A percentile compares a stretch with the other conserved stretches of the same genome.
Evolutionary conservation across 2,329 filamentous ascomycete species (phyloP).

Genomic region (Trichophyton verrucosum): DNA sequence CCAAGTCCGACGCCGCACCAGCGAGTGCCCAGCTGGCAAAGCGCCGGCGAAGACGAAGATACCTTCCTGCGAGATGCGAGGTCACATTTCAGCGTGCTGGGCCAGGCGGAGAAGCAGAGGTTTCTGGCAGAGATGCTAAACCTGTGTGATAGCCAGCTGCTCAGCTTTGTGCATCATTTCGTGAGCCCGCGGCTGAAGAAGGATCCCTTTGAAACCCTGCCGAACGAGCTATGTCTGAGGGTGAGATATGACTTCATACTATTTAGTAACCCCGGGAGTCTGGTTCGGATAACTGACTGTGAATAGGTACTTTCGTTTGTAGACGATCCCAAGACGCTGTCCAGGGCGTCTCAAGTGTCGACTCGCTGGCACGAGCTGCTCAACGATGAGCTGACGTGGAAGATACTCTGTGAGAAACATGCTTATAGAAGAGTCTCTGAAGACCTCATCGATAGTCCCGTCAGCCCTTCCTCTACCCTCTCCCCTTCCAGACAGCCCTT

Average conservation of each 20-base stretch:
- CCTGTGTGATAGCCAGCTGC: slow-evolving; percentile 83
- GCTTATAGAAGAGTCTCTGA: slow-evolving; percentile 57
- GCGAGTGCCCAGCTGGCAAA: slow-evolving; percentile 40
- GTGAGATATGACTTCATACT: slow-evolving; percentile 35
- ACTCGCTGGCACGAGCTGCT: slow-evolving; percentile 84
- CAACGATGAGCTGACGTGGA: slow-evolving; percentile 96
- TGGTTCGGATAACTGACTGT: background rate
- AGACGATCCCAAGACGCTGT: slow-evolving; percentile 88
- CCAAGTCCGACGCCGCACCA: slow-evolving; percentile 54
- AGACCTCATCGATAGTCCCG: slow-evolving; percentile 28
- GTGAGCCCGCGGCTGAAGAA: slow-evolving; percentile 91
- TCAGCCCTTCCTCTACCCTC: slow-evolving; percentile 37
- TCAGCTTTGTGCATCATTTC: slow-evolving; percentile 93
- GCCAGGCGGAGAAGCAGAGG: slow-evolving; percentile 61
- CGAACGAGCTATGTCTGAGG: slow-evolving; percentile 81
- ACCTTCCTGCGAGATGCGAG: slow-evolving; percentile 68
- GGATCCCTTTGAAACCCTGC: slow-evolving; percentile 83
- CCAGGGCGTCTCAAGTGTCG: slow-evolving; percentile 91
- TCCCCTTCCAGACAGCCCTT: background rate
- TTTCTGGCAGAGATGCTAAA: slow-evolving; percentile 81
- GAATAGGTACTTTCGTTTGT: slow-evolving; percentile 82
- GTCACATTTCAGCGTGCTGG: slow-evolving; percentile 66
- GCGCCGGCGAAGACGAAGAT: slow-evolving; percentile 57
- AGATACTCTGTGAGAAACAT: slow-evolving; percentile 90
- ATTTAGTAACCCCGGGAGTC: too few species aligned